Conservation (phyloP, 2,329 filamentous ascomycete species). For the Exophiala spinifera region DNA sequence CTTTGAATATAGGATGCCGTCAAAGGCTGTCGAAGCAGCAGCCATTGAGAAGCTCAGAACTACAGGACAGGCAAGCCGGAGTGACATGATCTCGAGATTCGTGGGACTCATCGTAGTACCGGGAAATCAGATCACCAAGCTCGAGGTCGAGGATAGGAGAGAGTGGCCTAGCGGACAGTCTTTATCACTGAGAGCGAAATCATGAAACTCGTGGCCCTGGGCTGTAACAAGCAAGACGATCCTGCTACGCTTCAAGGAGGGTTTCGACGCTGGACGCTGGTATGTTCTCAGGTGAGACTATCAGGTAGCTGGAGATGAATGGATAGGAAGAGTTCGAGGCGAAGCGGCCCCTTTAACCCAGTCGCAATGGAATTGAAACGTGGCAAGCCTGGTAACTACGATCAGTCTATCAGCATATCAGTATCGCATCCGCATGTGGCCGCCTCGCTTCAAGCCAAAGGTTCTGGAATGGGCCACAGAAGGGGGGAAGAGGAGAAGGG, state of each 20-base stretch:
- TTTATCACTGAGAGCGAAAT: slow-evolving; percentile 21
- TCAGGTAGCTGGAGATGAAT: neutral
- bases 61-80: slow-evolving; percentile 47
- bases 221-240: neutral
- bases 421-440: too few species aligned
- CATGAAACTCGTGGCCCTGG: slow-evolving; percentile 6
- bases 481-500: neutral
- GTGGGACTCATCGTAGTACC: slow-evolving; percentile 88
- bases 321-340: too few species aligned
- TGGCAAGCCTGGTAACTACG: too few species aligned
- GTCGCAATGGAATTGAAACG: neutral
- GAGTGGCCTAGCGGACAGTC: slow-evolving; percentile 17
- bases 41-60: slow-evolving; percentile 37
- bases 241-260: neutral
- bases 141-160: slow-evolving; percentile 72
- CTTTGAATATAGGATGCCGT: slow-evolving; percentile 83
- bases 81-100: slow-evolving; percentile 79
- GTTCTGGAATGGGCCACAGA: neutral
- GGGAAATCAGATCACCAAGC: slow-evolving; percentile 77
- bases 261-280: neutral
- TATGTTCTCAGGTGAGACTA: too few species aligned
- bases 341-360: neutral
- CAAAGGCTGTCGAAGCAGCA: slow-evolving; percentile 47
- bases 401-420: too few species aligned
- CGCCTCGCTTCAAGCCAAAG: too few species aligned